These are phyloP conservation scores for Diutina neorugosa DNA, from an alignment of 1,139 yeast genomes.

Conservation along the genomic window DNA sequence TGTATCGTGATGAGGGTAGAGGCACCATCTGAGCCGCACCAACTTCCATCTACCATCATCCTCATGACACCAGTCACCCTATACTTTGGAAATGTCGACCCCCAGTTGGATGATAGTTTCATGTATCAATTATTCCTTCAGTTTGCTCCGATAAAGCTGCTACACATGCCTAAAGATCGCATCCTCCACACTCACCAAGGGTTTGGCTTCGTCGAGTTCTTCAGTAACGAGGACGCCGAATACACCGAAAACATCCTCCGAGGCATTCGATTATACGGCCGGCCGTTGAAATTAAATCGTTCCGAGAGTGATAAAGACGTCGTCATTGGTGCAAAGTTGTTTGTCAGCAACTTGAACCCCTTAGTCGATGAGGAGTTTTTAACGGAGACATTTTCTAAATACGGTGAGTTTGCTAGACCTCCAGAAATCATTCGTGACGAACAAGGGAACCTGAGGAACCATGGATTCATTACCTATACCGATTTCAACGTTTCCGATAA, in stretches of 20 bases:
- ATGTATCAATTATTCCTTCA: conserved; percentile 78
- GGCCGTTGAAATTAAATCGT: conserved; percentile 46
- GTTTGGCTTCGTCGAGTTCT: conserved; percentile 76
- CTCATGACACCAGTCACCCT: conserved; percentile 20
- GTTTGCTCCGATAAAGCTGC: conserved; percentile 63
- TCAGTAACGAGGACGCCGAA: conserved; percentile 48
- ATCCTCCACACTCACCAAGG: conserved; percentile 68
- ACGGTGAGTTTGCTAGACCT: conserved; percentile 48
- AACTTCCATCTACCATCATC: not conserved
- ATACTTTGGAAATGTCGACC: conserved; percentile 78
- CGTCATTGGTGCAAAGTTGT: conserved; percentile 60
- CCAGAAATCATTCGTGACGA: conserved; percentile 45
- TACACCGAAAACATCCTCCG: conserved; percentile 54
- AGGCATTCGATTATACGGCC: conserved; percentile 55
- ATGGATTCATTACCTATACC: conserved; percentile 50
- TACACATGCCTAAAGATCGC: conserved; percentile 74
- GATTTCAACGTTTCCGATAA: conserved; percentile 60
- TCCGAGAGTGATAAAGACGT: conserved; percentile 18
- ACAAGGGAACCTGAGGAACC: conserved; percentile 43
- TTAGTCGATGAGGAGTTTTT: conserved; percentile 54
- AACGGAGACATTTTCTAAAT: conserved; percentile 48
- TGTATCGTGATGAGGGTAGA: too few species aligned
- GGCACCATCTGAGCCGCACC: not conserved
- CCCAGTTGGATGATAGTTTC: conserved; percentile 52
- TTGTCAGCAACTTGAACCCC: conserved; percentile 61